Conservation (phyloP, 2,329 filamentous ascomycete genomes). For the Trichothecium roseum region DNA sequence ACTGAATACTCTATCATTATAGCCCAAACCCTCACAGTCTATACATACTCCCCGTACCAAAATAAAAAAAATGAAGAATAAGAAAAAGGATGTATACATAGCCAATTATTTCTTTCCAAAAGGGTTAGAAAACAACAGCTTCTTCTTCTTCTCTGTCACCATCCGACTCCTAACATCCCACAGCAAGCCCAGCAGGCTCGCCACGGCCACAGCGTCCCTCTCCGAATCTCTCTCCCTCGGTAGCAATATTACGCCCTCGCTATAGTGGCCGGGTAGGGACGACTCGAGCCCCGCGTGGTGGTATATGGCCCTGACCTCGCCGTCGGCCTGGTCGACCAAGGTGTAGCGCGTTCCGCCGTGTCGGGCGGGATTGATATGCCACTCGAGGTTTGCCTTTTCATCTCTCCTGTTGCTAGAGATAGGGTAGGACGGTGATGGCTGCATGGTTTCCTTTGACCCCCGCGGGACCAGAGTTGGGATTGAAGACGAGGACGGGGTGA, state of each 20-base stretch:
- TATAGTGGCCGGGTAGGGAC: conserved; percentile 1
- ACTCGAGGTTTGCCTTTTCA: conserved; percentile 1
- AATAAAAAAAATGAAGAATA: too few relatives aligned
- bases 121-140: too few relatives aligned
- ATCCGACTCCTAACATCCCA: not conserved
- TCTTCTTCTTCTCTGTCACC: not conserved
- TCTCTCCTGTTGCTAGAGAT: not conserved
- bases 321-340: conserved; percentile 1
- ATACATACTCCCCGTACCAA: too few relatives aligned
- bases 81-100: too few relatives aligned
- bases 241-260: conserved; percentile 4
- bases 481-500: not conserved
- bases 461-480: not conserved
- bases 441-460: not conserved
- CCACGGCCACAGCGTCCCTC: conserved; percentile 1
- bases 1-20: too few relatives aligned
- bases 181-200: conserved; percentile 3
- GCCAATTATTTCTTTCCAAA: too few relatives aligned
- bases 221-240: not conserved
- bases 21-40: too few relatives aligned
- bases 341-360: conserved; percentile 2
- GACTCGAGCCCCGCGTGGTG: conserved; percentile 3
- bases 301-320: conserved; percentile 2
- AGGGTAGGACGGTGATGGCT: not conserved
- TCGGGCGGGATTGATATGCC: conserved; percentile 2